Percentiles rank a stretch among this genome's conserved stretches.
These are phyloP conservation scores for Rhizopogon salebrosus DNA, from an alignment of 768 basidiomycete genomes.

Conservation along the genomic window DNA sequence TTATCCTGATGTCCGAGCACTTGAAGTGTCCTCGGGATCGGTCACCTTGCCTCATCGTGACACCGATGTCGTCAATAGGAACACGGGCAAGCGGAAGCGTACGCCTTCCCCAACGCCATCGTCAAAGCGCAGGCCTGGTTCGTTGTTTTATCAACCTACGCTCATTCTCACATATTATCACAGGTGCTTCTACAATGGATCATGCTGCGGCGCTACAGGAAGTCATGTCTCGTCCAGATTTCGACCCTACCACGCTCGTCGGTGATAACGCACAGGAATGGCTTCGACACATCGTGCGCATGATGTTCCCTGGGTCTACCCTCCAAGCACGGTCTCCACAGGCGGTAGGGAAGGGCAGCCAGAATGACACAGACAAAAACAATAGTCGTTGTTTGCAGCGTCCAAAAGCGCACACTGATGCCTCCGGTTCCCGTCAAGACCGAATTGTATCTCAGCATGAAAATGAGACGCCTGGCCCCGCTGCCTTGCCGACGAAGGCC, in stretches of 20 bases:
- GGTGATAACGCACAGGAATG: slow-evolving; percentile 50
- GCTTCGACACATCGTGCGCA: slow-evolving; percentile 43
- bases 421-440: too few species aligned
- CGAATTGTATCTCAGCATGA: background rate
- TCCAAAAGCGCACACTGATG: too few species aligned
- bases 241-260: slow-evolving; percentile 28
- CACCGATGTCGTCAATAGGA: slow-evolving; percentile 1
- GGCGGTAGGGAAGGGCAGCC: slow-evolving; percentile 6
- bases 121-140: slow-evolving; percentile 28
- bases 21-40: background rate
- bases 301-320: slow-evolving; percentile 56
- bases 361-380: slow-evolving; percentile 8
- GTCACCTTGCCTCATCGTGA: background rate
- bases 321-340: background rate
- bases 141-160: background rate
- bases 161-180: background rate
- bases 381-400: background rate
- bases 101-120: slow-evolving; percentile 28
- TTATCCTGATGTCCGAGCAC: slow-evolving; percentile 7
- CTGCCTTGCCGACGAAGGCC: slow-evolving; percentile 1
- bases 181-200: background rate
- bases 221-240: slow-evolving; percentile 17
- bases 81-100: slow-evolving; percentile 38
- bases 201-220: slow-evolving; percentile 12
- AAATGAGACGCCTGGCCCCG: background rate